A percentile compares a stretch with the other conserved stretches of the same genome.
These are phyloP conservation scores for Haplographium delicatum DNA, from an alignment of 495 filamentous ascomycete genomes.

Conservation along the genomic window DNA sequence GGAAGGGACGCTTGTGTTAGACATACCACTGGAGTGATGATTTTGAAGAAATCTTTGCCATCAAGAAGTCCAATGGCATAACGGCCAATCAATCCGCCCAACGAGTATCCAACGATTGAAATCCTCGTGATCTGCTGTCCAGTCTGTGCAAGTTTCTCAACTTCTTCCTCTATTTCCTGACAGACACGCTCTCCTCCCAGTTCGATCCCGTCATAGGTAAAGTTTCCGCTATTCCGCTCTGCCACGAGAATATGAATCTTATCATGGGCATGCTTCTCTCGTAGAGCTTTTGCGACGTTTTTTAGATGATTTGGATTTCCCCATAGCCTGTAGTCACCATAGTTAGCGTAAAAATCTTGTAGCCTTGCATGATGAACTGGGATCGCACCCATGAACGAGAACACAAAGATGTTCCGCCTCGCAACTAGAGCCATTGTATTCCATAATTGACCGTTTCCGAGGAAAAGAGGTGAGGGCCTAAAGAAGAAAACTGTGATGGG, in stretches of 20 bases:
- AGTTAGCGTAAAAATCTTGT: not conserved
- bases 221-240: constrained; percentile 73
- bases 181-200: constrained; percentile 83
- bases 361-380: not conserved
- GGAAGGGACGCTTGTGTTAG: not conserved
- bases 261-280: constrained; percentile 52
- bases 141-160: constrained; percentile 56
- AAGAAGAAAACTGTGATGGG: constrained; percentile 27
- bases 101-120: constrained; percentile 83
- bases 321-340: constrained; percentile 59
- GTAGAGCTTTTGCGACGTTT: constrained; percentile 62
- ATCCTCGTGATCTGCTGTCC: constrained; percentile 73
- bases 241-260: constrained; percentile 65
- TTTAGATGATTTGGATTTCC: constrained; percentile 83
- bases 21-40: constrained; percentile 65
- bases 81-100: constrained; percentile 81
- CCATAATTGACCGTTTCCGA: constrained; percentile 23
- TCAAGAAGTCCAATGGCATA: constrained; percentile 85
- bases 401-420: constrained; percentile 73
- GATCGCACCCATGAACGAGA: constrained; percentile 83
- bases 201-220: constrained; percentile 95
- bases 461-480: constrained; percentile 24
- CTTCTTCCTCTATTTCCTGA: constrained; percentile 77
- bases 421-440: constrained; percentile 34
- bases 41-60: constrained; percentile 71